Evolutionary conservation across 1,139 yeast genomes (phyloP), one percentile per base, ranked within the genome.

Genomic region (Taphrina confusa): DNA sequence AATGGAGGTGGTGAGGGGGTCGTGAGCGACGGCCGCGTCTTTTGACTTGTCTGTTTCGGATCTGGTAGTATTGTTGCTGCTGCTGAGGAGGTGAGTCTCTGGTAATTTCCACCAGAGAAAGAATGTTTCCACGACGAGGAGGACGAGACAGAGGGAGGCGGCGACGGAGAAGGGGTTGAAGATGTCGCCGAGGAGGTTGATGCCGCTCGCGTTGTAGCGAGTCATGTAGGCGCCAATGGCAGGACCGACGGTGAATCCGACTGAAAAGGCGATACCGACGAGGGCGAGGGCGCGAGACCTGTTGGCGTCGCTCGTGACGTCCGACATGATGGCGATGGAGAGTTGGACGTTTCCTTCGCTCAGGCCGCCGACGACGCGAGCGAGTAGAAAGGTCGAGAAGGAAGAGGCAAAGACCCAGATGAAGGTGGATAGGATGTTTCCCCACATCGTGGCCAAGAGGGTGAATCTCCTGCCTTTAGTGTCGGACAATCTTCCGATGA

Each of bases 321-420:
- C 60, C 3, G 60, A 56, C 55, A 56, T 56, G 55, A 56, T 56
- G 25, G 60, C 60, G 31, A 56, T 56, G 31, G 55, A 47, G 18
- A 56, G 49, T 22, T 56, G 60, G 3, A 56, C 60, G 47, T 56
- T 56, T 46, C 60, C 60, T 36, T 56, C 60, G 34, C 60, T 56
- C 49, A 56, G 22, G 22, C 60, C 60, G 27, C 60, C 60, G 36
- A 56, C 55, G 18, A 56, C 55, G 9, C 60, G 27, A 16, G 60
- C 46, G 18, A 40, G 49, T 18, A 56, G 23, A 25, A 56, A 56
- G 31, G 55, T 46, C 14, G 40, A 46, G 27, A 56, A 56, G 55
- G 47, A 45, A 16, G 60, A 56, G 12, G 60, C 60, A 46, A 56
- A 56, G 47, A 56, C 55, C 60, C 60, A 56, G 54, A 56, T 39